Base-by-base conservation (phyloP, 306 rosid species). In the Cucurbita moschata region DNA sequence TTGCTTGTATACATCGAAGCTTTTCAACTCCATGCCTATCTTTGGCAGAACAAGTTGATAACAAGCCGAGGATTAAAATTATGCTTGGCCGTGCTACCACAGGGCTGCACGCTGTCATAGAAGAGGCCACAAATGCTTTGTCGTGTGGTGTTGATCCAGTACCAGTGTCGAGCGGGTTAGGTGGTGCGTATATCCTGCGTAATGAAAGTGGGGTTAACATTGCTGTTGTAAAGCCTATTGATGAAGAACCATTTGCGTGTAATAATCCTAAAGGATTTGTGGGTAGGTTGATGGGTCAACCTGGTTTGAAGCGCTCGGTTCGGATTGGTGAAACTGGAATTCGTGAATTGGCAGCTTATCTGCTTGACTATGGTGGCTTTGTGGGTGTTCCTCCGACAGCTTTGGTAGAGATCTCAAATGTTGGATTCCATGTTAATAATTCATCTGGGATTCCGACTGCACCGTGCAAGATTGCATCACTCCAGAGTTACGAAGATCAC, bases 301-400 rank as follows among this genome's bases (percentile, higher is more conserved):
- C 93, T 4, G 97, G 93, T 43, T 57, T 90, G 64, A 93, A 88
- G 77, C 82, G 81, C 56, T 88, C 98, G 0, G 87, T 93, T 76
- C 78, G 88, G 18, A 79, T 90, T 5, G 98, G 98, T 16, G 97
- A 93, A 84, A 85, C 96, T 8, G 98, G 96, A 19, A 65, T 86
- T 11, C 85, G 97, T 21, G 98, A 93, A 81, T 76, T 84, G 61
- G 98, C 96, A 57, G 98, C 98, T 74, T 93, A 83, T 85, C 86
- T 90, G 72, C 98, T 93, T n/a, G 98, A 93, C 66, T 91, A 93
- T 12, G 89, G 83, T 62, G 85, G 92, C 62, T 86, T 88, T 59
- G 96, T 93, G 18, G 87, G 90, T 68, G 98, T 93, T 81, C 97
- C 98, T 80, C 97, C 98, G 15, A 87, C 98, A 47, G 96, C 96